Percentiles rank a stretch among this genome's conserved stretches.
phyloP scores from a whole-genome alignment of 2,329 filamentous ascomycete species.

The Colletotrichum agaves region DNA sequence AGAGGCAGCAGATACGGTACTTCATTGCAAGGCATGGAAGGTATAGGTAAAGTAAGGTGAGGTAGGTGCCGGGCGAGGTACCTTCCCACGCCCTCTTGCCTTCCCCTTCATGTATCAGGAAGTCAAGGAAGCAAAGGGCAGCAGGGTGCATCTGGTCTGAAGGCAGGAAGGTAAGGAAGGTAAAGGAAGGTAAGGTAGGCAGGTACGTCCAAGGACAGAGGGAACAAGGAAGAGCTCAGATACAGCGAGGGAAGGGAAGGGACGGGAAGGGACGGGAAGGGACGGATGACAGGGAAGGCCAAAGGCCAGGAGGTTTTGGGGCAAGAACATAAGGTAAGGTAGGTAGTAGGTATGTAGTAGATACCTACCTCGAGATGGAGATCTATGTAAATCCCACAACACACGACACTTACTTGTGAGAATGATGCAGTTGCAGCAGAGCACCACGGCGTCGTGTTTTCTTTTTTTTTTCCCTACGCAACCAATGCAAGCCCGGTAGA shows the following conservation, averaged over 20 bases:
- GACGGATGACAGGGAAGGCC: background rate
- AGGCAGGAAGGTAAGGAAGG: background rate
- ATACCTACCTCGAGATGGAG: too few relatives aligned
- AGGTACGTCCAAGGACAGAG: background rate
- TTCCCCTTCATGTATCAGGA: background rate
- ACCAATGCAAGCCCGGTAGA: conserved; percentile 17
- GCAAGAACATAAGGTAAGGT: background rate
- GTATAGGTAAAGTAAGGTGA: background rate
- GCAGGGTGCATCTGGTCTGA: background rate
- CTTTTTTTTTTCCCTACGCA: conserved; percentile 18
- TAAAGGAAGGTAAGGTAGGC: background rate
- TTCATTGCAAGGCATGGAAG: too few relatives aligned
- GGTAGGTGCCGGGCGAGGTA: background rate
- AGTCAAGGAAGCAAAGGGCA: background rate
- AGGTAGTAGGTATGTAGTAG: background rate
- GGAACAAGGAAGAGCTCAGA: background rate
- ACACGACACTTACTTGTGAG: too few relatives aligned
- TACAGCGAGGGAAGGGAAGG: conserved; percentile 10
- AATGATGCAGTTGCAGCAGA: background rate
- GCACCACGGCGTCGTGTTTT: background rate
- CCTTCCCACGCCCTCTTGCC: background rate
- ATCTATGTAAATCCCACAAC: too few relatives aligned
- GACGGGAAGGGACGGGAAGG: conserved; percentile 3
- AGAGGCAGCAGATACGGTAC: too few relatives aligned
- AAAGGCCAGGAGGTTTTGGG: background rate